Conservation (phyloP, 495 filamentous ascomycete genomes). For the Xylaria cubensis region DNA sequence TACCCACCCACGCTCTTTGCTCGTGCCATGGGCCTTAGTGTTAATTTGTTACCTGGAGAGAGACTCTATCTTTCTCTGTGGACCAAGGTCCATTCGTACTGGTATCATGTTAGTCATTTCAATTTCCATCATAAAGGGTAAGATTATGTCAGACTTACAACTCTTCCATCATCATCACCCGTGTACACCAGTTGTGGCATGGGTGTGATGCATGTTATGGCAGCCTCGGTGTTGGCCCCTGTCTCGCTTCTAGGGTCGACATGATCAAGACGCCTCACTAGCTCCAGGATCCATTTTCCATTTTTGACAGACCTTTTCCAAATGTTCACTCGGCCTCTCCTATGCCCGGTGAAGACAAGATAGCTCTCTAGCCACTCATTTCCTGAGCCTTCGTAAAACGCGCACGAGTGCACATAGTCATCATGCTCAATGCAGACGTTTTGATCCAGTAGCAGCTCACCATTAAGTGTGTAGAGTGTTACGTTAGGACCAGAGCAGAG, state of each 20-base stretch:
- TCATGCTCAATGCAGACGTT: constrained; percentile 74
- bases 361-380: constrained; percentile 93
- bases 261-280: constrained; percentile 82
- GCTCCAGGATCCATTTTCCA: constrained; percentile 57
- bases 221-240: constrained; percentile 77
- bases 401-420: constrained; percentile 77
- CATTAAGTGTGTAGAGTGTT: constrained; percentile 87
- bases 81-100: constrained; percentile 94
- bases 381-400: constrained; percentile 90
- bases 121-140: not conserved
- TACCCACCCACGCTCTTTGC: constrained; percentile 30
- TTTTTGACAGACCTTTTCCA: constrained; percentile 60
- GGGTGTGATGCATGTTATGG: constrained; percentile 86
- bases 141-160: constrained; percentile 53
- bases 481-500: constrained; percentile 77
- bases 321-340: constrained; percentile 80
- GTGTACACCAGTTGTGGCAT: constrained; percentile 88
- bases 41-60: constrained; percentile 13
- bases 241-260: constrained; percentile 73
- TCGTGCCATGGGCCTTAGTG: constrained; percentile 16
- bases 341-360: constrained; percentile 87
- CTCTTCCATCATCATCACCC: constrained; percentile 87
- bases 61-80: constrained; percentile 61
- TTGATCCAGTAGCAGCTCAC: constrained; percentile 79
- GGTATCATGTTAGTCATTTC: constrained; percentile 31